Evolutionary conservation across 352 stramenopile species (phyloP).

Genomic region (Phytophthora pinifolia): DNA sequence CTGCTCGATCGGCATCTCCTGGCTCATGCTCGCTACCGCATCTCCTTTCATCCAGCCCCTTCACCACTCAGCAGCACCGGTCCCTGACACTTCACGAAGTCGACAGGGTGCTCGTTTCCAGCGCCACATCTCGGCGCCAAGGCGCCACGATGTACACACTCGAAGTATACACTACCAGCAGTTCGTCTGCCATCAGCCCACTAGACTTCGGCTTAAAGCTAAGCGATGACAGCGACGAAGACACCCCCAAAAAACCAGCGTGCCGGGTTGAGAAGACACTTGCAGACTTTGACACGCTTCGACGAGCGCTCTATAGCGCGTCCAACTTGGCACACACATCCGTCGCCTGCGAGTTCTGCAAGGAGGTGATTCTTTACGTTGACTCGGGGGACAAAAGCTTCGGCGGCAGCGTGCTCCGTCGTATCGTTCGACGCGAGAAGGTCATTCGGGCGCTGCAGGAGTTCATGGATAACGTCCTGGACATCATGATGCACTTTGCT

Average conservation of each 20-base stretch:
- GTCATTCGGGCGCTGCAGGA: conserved; percentile 20
- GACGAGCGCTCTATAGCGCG: conserved; percentile 21
- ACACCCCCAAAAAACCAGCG: neutral
- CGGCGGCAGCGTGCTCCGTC: conserved; percentile 11
- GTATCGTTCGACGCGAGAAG: conserved; percentile 21
- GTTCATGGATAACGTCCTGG: conserved; percentile 29
- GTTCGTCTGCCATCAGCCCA: neutral
- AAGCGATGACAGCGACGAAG: conserved; percentile 1
- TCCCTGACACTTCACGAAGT: conserved; percentile 23
- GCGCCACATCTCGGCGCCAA: conserved; percentile 15
- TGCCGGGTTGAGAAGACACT: conserved; percentile 26
- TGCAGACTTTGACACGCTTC: conserved; percentile 27
- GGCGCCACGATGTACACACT: conserved; percentile 21
- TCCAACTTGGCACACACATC: conserved; percentile 30
- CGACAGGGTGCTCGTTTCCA: conserved; percentile 19
- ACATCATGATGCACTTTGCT: conserved; percentile 19
- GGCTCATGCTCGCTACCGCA: neutral
- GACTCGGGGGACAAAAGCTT: conserved; percentile 18
- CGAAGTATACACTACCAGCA: conserved; percentile 12
- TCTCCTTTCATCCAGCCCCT: conserved; percentile 1
- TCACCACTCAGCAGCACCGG: neutral
- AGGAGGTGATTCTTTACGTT: conserved; percentile 35
- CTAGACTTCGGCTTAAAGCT: conserved; percentile 5
- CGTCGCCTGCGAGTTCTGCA: conserved; percentile 34
- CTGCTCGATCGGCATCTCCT: neutral